A percentile compares a stretch with the other conserved stretches of the same genome.
Evolutionary conservation across 1,284 basidiomycete species (phyloP).

Genomic region (Ustilago crameri): DNA sequence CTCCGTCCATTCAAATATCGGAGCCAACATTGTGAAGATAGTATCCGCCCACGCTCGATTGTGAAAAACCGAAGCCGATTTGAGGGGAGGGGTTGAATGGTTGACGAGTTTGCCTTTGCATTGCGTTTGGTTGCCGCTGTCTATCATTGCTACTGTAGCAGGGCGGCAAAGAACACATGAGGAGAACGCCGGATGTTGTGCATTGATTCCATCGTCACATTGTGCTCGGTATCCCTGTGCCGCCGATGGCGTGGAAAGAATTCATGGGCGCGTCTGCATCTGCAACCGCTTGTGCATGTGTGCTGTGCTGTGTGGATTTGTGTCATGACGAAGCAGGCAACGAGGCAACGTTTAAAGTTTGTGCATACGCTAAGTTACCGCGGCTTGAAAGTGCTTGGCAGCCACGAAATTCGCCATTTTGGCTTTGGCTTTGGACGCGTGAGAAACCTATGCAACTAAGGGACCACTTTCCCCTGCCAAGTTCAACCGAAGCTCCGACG

Average conservation of each 20-base stretch:
- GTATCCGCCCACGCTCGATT: no score
- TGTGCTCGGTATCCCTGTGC: not conserved
- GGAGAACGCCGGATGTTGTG: no score
- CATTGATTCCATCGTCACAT: not conserved
- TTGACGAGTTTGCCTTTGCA: no score
- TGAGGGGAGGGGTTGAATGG: no score
- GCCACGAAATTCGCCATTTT: not conserved
- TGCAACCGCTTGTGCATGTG: not conserved
- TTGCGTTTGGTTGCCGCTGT: no score
- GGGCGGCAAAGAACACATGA: no score
- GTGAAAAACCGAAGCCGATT: no score
- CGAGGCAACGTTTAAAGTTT: not conserved
- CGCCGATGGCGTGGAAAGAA: slow-evolving; percentile 18
- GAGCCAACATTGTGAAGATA: no score
- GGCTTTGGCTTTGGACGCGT: not conserved
- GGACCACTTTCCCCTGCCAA: no score
- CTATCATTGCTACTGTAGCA: no score
- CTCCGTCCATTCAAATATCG: no score
- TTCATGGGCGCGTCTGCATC: not conserved
- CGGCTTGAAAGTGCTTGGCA: not conserved
- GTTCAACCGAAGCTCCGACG: no score
- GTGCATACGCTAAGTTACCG: not conserved
- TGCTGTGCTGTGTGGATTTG: not conserved
- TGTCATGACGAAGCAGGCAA: not conserved
- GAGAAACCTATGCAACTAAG: not conserved